A percentile compares a stretch with the other conserved stretches of the same genome.
These are phyloP conservation scores for Saccharomyces hybrid DNA, from an alignment of 1,139 yeast genomes.

Conservation along the genomic window DNA sequence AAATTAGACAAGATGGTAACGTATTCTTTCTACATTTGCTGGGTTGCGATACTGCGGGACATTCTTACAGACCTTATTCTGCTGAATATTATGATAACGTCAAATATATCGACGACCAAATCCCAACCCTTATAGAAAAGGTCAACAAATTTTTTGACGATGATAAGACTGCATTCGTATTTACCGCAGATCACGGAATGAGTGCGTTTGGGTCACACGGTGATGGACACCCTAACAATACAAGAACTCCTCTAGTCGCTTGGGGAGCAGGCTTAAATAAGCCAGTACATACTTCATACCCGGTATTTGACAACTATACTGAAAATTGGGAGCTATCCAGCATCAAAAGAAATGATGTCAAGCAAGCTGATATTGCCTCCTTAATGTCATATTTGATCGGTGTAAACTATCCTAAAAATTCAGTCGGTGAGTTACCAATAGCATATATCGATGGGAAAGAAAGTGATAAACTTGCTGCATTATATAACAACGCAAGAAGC, in stretches of 20 bases:
- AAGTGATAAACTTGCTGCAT: conserved; percentile 57
- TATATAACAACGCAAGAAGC: conserved; percentile 71
- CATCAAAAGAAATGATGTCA: conserved; percentile 76
- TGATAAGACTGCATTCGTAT: conserved; percentile 81
- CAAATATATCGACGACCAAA: conserved; percentile 68
- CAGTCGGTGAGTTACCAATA: conserved; percentile 91
- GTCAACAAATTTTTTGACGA: conserved; percentile 74
- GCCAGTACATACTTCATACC: conserved; percentile 47
- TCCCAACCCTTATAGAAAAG: conserved; percentile 52
- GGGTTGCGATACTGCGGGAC: conserved; percentile 98
- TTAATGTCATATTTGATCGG: conserved; percentile 91
- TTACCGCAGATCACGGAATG: conserved; percentile 99
- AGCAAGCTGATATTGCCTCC: conserved; percentile 94
- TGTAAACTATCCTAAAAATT: conserved; percentile 82
- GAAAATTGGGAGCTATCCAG: conserved; percentile 68
- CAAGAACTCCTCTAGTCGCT: conserved; percentile 91
- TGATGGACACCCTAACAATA: conserved; percentile 97
- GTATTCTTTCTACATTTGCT: conserved; percentile 86
- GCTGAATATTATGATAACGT: conserved; percentile 93
- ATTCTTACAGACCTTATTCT: conserved; percentile 88
- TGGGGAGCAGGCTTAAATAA: conserved; percentile 95
- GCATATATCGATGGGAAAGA: conserved; percentile 56
- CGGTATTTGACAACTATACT: conserved; percentile 45
- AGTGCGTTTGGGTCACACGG: conserved; percentile 98
- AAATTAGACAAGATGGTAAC: conserved; percentile 67